Percentiles rank a stretch among this genome's conserved stretches.
Evolutionary conservation across 495 filamentous ascomycete species (phyloP).

Genomic region (Podospora sp.): DNA sequence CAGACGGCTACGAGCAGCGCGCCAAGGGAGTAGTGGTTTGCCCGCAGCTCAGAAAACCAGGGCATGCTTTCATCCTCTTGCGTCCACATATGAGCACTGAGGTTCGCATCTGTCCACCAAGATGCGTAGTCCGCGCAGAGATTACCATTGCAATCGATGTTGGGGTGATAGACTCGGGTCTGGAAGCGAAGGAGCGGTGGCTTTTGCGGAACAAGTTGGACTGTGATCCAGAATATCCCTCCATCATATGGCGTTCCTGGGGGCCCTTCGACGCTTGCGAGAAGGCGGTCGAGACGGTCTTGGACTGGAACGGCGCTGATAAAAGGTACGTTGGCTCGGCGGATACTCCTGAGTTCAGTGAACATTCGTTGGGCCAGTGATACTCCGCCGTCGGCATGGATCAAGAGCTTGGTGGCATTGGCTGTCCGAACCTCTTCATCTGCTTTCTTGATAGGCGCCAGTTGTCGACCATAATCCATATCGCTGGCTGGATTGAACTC

Average conservation of each 20-base stretch:
- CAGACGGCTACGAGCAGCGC: conserved; percentile 25
- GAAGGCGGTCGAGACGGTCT: conserved; percentile 15
- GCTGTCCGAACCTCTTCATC: not conserved
- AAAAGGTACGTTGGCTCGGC: conserved; percentile 21
- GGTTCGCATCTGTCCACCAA: conserved; percentile 18
- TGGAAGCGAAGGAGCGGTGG: conserved; percentile 16
- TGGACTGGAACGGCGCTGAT: conserved; percentile 22
- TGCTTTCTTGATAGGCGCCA: not conserved
- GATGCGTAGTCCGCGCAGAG: conserved; percentile 12
- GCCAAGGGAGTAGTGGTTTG: conserved; percentile 15
- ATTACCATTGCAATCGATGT: conserved; percentile 1
- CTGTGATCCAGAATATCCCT: conserved; percentile 23
- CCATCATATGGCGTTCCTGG: conserved; percentile 26
- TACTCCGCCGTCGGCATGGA: conserved; percentile 18
- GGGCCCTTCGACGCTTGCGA: conserved; percentile 26
- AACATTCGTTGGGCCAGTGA: conserved; percentile 20
- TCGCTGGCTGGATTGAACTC: not conserved
- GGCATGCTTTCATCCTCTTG: not conserved
- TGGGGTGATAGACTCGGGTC: conserved; percentile 16
- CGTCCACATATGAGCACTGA: not conserved
- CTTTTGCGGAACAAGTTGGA: not conserved
- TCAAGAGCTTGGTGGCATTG: conserved; percentile 18
- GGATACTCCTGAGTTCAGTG: conserved; percentile 24
- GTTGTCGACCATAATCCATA: not conserved
- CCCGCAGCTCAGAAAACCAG: conserved; percentile 1